Evolutionary conservation across 2,329 filamentous ascomycete genomes (phyloP).

Genomic region (Verticillium klebahnii): DNA sequence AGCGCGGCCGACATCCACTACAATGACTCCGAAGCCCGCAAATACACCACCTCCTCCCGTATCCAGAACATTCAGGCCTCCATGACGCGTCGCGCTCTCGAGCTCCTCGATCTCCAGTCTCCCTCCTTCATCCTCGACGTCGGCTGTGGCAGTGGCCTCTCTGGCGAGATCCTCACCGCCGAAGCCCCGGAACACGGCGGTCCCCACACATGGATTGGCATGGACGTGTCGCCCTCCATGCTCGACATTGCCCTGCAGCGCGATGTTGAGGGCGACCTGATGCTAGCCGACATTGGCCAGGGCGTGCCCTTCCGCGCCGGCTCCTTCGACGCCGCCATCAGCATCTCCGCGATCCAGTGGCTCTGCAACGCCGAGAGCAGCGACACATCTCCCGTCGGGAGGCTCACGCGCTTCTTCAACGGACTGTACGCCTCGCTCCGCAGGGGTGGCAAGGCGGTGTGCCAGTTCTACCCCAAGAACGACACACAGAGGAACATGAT

Average conservation of each 20-base stretch:
- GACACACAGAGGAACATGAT: slow-evolving; percentile 91
- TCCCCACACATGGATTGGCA: slow-evolving; percentile 92
- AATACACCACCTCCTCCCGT: slow-evolving; percentile 94
- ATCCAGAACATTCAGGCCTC: slow-evolving; percentile 92
- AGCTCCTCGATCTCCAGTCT: slow-evolving; percentile 74
- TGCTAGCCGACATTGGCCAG: slow-evolving; percentile 92
- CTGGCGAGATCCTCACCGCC: slow-evolving; percentile 86
- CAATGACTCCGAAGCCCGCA: slow-evolving; percentile 89
- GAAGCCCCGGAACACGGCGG: slow-evolving; percentile 66
- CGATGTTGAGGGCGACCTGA: slow-evolving; percentile 88
- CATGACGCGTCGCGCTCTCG: slow-evolving; percentile 91
- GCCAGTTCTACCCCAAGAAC: slow-evolving; percentile 98
- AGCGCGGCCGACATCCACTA: slow-evolving; percentile 97
- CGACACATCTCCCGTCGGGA: slow-evolving; percentile 74
- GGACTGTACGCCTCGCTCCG: slow-evolving; percentile 81
- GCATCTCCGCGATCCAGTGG: slow-evolving; percentile 97
- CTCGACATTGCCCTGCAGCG: slow-evolving; percentile 88
- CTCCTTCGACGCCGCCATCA: slow-evolving; percentile 90
- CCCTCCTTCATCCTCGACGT: slow-evolving; percentile 91
- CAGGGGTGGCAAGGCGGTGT: slow-evolving; percentile 84
- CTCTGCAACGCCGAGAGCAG: slow-evolving; percentile 91
- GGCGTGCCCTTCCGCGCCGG: slow-evolving; percentile 91
- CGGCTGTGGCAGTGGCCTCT: slow-evolving; percentile 93
- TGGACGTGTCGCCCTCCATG: slow-evolving; percentile 96
- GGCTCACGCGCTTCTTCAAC: slow-evolving; percentile 85